A percentile compares a stretch with the other conserved stretches of the same genome.
Conservation (phyloP, 495 filamentous ascomycete species). For the Talaromyces thailandensis region DNA sequence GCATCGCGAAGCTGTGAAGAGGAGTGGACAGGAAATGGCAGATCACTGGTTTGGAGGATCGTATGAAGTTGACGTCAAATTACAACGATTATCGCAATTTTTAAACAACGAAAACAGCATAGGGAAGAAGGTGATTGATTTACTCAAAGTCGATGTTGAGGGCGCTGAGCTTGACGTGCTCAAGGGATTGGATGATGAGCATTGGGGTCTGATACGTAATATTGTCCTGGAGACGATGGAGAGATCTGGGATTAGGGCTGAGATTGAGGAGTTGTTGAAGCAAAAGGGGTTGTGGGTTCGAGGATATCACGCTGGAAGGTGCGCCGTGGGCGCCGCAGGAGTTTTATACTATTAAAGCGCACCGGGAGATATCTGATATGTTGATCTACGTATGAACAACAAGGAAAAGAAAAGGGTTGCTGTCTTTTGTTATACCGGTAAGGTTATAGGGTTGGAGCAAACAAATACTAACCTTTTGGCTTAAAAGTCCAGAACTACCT, state of each 20-base stretch:
- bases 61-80: not conserved
- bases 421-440: no score
- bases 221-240: not conserved
- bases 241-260: not conserved
- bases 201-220: not conserved
- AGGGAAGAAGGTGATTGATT: not conserved
- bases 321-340: not conserved
- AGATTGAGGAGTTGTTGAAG: not conserved
- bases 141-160: not conserved
- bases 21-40: not conserved
- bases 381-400: no score
- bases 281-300: not conserved
- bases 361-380: not conserved
- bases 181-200: not conserved
- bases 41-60: not conserved
- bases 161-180: not conserved
- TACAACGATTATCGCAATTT: not conserved
- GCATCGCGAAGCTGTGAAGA: not conserved
- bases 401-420: not conserved
- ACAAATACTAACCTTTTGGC: no score
- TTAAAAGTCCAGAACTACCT: no score
- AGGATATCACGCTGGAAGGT: not conserved
- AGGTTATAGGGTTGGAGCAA: no score
- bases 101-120: not conserved
- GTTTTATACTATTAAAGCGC: not conserved